These are phyloP conservation scores for Canavalia ensiformis DNA, from an alignment of 306 rosid genomes.

Conservation along the genomic window DNA sequence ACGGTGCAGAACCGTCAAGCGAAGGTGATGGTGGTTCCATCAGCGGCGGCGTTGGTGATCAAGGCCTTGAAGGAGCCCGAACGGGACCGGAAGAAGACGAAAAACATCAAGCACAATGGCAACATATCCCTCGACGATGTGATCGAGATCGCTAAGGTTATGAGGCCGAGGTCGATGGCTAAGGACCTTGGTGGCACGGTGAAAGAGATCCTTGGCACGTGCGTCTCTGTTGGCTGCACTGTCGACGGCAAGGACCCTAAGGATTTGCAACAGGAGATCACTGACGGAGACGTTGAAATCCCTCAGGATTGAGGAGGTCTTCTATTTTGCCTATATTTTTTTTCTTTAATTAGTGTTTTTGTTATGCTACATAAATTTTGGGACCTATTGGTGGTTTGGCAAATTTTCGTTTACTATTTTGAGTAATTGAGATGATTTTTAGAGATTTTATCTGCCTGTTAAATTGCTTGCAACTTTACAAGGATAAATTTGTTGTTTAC, in stretches of 20 bases:
- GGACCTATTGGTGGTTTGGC: slow-evolving; percentile 37
- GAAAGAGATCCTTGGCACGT: slow-evolving; percentile 79
- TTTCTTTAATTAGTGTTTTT: slow-evolving; percentile 6
- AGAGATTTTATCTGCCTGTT: slow-evolving; percentile 35
- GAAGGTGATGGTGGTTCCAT: slow-evolving; percentile 81
- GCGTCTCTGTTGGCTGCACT: slow-evolving; percentile 87
- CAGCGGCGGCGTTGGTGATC: slow-evolving; percentile 86
- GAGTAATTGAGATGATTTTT: slow-evolving; percentile 47
- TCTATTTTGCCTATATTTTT: background rate
- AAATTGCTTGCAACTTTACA: background rate
- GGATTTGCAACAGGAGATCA: slow-evolving; percentile 78
- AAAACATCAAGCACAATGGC: slow-evolving; percentile 79
- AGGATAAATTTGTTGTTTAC: background rate
- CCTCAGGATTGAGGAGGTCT: slow-evolving; percentile 60
- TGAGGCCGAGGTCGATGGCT: slow-evolving; percentile 83
- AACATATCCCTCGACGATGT: slow-evolving; percentile 86
- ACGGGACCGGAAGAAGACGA: slow-evolving; percentile 79
- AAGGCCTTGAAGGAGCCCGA: slow-evolving; percentile 87
- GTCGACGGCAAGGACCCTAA: slow-evolving; percentile 83
- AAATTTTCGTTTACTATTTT: slow-evolving; percentile 35
- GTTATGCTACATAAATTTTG: slow-evolving; percentile 31
- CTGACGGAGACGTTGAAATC: slow-evolving; percentile 78
- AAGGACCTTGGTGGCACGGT: slow-evolving; percentile 73
- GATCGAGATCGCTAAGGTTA: slow-evolving; percentile 76
- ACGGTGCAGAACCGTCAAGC: slow-evolving; percentile 92